phyloP scores from a whole-genome alignment of 176 grass and related monocot genomes.

The Triticum dicoccoides region DNA sequence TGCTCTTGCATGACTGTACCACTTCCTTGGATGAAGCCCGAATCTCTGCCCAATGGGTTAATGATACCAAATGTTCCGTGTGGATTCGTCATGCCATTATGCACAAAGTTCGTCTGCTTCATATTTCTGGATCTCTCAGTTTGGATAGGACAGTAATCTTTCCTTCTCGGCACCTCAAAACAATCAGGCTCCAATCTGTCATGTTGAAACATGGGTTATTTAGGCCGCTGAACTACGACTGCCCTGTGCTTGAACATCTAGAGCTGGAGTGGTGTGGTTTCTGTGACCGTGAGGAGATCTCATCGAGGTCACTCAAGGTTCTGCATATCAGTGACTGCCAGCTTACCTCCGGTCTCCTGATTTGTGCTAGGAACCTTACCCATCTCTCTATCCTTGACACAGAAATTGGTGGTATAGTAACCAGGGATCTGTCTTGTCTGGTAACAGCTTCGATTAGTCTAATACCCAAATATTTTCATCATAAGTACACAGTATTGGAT shows the following conservation, averaged over 20 bases:
- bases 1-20: too few relatives aligned
- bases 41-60: too few relatives aligned
- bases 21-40: too few relatives aligned
- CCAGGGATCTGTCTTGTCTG: not conserved
- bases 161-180: not conserved
- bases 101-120: not conserved
- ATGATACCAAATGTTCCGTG: not conserved
- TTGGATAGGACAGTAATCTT: not conserved
- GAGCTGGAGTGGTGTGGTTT: not conserved
- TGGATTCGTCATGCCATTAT: not conserved
- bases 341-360: not conserved
- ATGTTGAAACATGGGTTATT: not conserved
- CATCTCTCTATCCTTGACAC: not conserved
- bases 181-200: not conserved
- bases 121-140: not conserved
- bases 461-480: not conserved
- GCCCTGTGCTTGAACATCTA: not conserved
- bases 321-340: not conserved
- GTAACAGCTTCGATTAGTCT: not conserved
- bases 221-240: not conserved
- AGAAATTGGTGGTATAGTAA: not conserved
- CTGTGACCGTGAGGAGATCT: not conserved
- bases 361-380: not conserved
- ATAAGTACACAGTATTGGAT: not conserved
- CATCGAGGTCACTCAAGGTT: not conserved